These are phyloP conservation scores for Pharus latifolius DNA, from an alignment of 176 grass and related monocot genomes.

Conservation along the genomic window DNA sequence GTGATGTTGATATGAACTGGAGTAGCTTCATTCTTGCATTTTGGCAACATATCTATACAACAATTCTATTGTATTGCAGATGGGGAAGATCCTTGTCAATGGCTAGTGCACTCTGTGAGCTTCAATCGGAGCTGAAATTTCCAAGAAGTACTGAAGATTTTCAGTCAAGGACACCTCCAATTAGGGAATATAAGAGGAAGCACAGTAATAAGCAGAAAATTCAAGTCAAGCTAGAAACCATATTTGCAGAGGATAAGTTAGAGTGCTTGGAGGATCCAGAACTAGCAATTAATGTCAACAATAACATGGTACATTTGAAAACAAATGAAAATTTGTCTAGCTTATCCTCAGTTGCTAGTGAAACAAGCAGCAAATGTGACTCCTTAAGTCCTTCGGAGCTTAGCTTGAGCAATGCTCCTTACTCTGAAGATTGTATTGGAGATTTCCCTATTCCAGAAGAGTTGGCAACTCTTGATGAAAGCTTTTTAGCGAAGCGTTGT, in stretches of 20 bases:
- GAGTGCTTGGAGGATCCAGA: neutral
- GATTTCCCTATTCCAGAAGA: slow-evolving; percentile 67
- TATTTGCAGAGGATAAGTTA: slow-evolving; percentile 16
- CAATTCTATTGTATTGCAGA: slow-evolving; percentile 14
- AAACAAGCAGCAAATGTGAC: neutral
- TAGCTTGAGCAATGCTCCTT: neutral
- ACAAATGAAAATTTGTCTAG: neutral
- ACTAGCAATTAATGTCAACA: neutral
- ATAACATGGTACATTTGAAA: neutral
- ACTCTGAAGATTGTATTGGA: slow-evolving; percentile 5
- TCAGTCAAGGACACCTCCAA: slow-evolving; percentile 47
- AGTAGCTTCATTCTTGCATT: neutral
- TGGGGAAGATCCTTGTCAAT: slow-evolving; percentile 67
- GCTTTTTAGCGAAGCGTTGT: slow-evolving; percentile 36
- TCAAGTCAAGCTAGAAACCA: slow-evolving; percentile 38
- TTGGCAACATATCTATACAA: neutral
- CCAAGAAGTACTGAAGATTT: slow-evolving; percentile 6
- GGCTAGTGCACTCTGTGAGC: slow-evolving; percentile 53
- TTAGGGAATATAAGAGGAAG: slow-evolving; percentile 40
- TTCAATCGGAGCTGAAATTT: slow-evolving; percentile 37
- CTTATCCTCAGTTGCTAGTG: neutral
- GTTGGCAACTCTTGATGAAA: slow-evolving; percentile 40
- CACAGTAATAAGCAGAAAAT: neutral
- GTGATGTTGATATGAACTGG: neutral
- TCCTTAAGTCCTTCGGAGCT: neutral